Percentiles rank a stretch among this genome's conserved stretches.
Evolutionary conservation across 2,329 filamentous ascomycete genomes (phyloP).

Genomic region (Stromatinia cepivora): DNA sequence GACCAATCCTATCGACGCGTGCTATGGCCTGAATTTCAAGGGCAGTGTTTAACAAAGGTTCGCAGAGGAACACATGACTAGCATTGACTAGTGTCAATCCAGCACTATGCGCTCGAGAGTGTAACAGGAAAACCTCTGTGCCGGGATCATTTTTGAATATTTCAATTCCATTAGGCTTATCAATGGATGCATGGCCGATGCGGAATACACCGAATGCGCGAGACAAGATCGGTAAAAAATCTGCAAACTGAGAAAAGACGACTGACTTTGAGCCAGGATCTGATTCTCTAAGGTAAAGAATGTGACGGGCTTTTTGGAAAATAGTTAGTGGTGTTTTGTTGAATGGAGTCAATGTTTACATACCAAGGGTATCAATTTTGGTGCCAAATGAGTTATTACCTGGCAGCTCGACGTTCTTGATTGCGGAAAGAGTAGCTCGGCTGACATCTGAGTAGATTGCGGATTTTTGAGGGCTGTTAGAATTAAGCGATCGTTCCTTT

Average conservation of each 20-base stretch:
- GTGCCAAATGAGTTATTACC: conserved; percentile 72
- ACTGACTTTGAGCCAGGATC: conserved; percentile 89
- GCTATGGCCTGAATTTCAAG: conserved; percentile 94
- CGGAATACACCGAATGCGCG: conserved; percentile 69
- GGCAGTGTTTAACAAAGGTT: conserved; percentile 89
- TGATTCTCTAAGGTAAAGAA: conserved; percentile 80
- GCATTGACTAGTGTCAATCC: conserved; percentile 91
- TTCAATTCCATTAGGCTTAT: conserved; percentile 66
- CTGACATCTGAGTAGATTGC: conserved; percentile 78
- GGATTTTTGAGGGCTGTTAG: conserved; percentile 38
- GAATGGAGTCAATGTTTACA: neutral
- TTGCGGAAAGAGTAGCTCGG: conserved; percentile 69
- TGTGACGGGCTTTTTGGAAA: conserved; percentile 58
- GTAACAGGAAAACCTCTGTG: conserved; percentile 81
- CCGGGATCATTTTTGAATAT: conserved; percentile 74
- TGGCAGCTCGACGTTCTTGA: conserved; percentile 76
- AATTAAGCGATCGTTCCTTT: conserved; percentile 33
- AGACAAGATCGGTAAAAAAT: conserved; percentile 74
- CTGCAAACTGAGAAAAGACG: conserved; percentile 88
- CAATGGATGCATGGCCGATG: conserved; percentile 73
- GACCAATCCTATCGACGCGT: conserved; percentile 91
- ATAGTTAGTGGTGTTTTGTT: neutral
- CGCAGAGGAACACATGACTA: conserved; percentile 90
- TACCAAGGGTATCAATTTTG: conserved; percentile 75
- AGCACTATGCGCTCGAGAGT: conserved; percentile 83